Evolutionary conservation across 2,329 filamentous ascomycete species (phyloP), one percentile per base, ranked within the genome.

Genomic region (Aureobasidium sp.): DNA sequence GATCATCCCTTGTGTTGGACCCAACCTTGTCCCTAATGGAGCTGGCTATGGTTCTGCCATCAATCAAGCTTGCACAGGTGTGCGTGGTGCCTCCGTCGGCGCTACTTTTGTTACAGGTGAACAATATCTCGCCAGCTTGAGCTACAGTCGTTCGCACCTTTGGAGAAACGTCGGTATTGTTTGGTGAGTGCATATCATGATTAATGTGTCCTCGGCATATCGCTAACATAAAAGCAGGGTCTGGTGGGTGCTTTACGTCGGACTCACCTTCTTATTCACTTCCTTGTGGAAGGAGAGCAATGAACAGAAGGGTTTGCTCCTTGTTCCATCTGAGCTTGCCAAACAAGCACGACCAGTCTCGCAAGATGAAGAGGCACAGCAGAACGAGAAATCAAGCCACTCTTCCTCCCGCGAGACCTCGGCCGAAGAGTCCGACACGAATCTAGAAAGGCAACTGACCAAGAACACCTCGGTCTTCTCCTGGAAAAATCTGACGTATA

Each of bases 181-280:
- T 21, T 21, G 21, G 21, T 21, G 21, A 21, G 21, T 21, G 21
- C 21, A 21, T 21, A 1, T 21, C 21, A 21, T 21, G 21, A n/a
- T n/a, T n/a, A n/a, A n/a, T n/a, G n/a, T n/a, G n/a, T 21, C 73
- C 90, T 88, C 72, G 90, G 89, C 1, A 94, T 96, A 21, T 21
- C 21, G 21, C 21, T 21, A 21, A 21, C 21, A 1, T 1, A 21
- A 21, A 21, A 21, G 21, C 1, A 21, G 21, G 21, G 21, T 21
- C 21, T 21, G 49, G 49, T 53, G 49, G 49, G 49, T n/a, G n/a
- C 30, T 53, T 25, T 53, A 29, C 25, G 25, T 53, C 6, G 49
- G 11, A 11, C 5, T 53, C 21, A 53, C 49, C 5, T 7, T 53
- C 21, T 29, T 53, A 0, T 53, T 53, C 36, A 53, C 49, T 16